phyloP scores from a whole-genome alignment of 2,329 filamentous ascomycete genomes.

The Beauveria australis region DNA sequence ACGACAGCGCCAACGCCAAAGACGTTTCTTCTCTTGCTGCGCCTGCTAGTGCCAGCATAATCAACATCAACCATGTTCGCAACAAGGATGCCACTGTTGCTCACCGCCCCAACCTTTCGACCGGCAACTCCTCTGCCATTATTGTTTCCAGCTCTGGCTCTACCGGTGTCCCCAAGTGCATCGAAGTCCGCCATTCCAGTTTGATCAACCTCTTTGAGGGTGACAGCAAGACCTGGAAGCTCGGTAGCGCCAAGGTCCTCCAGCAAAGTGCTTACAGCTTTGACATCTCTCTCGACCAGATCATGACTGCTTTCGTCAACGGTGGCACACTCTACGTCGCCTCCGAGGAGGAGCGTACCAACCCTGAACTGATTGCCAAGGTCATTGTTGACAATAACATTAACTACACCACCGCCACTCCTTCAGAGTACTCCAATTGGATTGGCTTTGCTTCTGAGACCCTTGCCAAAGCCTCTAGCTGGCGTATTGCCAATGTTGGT shows the following conservation, averaged over 20 bases:
- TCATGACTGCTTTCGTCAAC: slow-evolving; percentile 25
- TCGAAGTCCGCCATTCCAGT: slow-evolving; percentile 23
- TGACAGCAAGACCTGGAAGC: slow-evolving; percentile 12
- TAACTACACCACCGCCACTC: slow-evolving; percentile 29
- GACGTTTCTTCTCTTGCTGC: slow-evolving; percentile 9
- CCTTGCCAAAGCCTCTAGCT: slow-evolving; percentile 13
- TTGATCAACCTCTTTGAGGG: slow-evolving; percentile 23
- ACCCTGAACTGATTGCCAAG: slow-evolving; percentile 26
- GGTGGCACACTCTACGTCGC: slow-evolving; percentile 30
- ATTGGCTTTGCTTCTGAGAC: slow-evolving; percentile 15
- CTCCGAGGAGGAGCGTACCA: slow-evolving; percentile 21
- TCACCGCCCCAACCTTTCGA: slow-evolving; percentile 9
- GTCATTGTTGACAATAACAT: slow-evolving; percentile 28
- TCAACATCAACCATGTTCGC: slow-evolving; percentile 1
- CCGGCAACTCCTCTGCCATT: slow-evolving; percentile 14
- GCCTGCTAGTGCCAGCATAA: slow-evolving; percentile 1
- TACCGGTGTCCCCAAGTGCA: slow-evolving; percentile 33
- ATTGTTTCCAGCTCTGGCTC: slow-evolving; percentile 27
- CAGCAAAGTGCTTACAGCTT: slow-evolving; percentile 33
- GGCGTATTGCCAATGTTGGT: slow-evolving; percentile 14
- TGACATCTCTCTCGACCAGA: slow-evolving; percentile 32
- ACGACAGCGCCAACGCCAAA: slow-evolving; percentile 10
- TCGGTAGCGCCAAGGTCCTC: slow-evolving; percentile 22
- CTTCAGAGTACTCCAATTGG: slow-evolving; percentile 32
- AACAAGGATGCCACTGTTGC: neutral